phyloP scores from a whole-genome alignment of 2,329 filamentous ascomycete genomes.

The Purpureocillium lavendulum region DNA sequence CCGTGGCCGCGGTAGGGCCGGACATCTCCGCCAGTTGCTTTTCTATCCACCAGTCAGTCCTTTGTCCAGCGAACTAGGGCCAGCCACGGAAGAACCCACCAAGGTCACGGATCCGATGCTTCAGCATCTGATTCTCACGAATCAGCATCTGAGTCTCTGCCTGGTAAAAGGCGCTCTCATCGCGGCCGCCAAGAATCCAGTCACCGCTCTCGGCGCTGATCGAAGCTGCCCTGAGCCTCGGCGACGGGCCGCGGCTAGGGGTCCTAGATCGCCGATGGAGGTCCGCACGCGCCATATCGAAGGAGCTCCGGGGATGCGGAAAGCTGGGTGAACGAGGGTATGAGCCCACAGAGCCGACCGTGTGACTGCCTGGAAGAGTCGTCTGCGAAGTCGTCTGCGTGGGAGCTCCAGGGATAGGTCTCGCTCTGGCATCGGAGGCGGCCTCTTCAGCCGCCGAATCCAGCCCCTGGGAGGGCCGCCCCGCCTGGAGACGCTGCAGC shows the following conservation, averaged over 20 bases:
- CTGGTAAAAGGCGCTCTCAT: constrained; percentile 73
- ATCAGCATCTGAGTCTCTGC: constrained; percentile 72
- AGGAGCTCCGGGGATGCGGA: constrained; percentile 46
- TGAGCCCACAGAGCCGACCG: constrained; percentile 27
- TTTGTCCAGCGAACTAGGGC: background rate
- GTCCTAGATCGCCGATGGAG: constrained; percentile 49
- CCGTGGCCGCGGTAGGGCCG: constrained; percentile 23
- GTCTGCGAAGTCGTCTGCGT: constrained; percentile 25
- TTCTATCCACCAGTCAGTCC: constrained; percentile 25
- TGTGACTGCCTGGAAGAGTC: constrained; percentile 12
- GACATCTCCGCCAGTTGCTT: constrained; percentile 40
- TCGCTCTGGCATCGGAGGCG: constrained; percentile 32
- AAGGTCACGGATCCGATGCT: constrained; percentile 63
- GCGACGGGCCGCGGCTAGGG: constrained; percentile 48
- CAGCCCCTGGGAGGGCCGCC: constrained; percentile 24
- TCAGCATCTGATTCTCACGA: constrained; percentile 77
- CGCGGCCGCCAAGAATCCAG: constrained; percentile 54
- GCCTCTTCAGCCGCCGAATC: constrained; percentile 42
- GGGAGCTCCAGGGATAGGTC: constrained; percentile 27
- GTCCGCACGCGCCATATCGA: constrained; percentile 49
- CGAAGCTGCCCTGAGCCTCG: constrained; percentile 48
- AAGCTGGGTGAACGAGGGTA: constrained; percentile 43
- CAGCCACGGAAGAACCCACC: constrained; percentile 40
- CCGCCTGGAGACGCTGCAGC: constrained; percentile 50
- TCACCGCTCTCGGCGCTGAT: constrained; percentile 54